Evolutionary conservation across 139 green algal species (phyloP).

Genomic region (Coelastrella sp.): DNA sequence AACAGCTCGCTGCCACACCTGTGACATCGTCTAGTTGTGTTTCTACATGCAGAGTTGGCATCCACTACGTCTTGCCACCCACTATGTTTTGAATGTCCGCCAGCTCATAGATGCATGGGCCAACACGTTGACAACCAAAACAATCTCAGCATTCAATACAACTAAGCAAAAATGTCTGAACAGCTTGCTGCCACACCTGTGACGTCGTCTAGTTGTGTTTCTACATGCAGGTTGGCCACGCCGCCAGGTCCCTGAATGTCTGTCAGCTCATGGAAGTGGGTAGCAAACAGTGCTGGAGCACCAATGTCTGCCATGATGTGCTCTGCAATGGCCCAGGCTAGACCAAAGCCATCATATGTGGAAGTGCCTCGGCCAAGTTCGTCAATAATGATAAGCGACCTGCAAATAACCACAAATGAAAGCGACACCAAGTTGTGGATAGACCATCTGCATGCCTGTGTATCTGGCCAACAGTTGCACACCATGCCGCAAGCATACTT

Average conservation of each 20-base stretch:
- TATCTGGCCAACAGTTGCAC: no score
- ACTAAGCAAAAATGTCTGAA: neutral
- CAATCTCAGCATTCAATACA: neutral
- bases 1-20: slow-evolving; percentile 3
- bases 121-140: neutral
- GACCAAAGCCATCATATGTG: slow-evolving; percentile 97
- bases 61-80: no score
- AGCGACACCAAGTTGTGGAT: neutral
- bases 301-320: slow-evolving; percentile 86
- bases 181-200: slow-evolving; percentile 42
- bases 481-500: no score
- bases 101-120: slow-evolving; percentile 92
- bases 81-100: slow-evolving; percentile 78
- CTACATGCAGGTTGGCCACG: slow-evolving; percentile 87
- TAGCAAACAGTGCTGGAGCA: slow-evolving; percentile 93
- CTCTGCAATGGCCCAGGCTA: slow-evolving; percentile 97
- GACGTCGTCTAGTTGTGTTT: slow-evolving; percentile 75
- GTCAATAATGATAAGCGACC: slow-evolving; percentile 96
- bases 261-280: slow-evolving; percentile 99
- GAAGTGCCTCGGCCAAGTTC: slow-evolving; percentile 96
- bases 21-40: slow-evolving; percentile 76
- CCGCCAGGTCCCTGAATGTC: slow-evolving; percentile 76
- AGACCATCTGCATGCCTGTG: no score
- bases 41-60: slow-evolving; percentile 85
- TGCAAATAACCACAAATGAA: neutral